Conservation (phyloP, 202 grass and related monocot species). For the Musa balbisiana region DNA sequence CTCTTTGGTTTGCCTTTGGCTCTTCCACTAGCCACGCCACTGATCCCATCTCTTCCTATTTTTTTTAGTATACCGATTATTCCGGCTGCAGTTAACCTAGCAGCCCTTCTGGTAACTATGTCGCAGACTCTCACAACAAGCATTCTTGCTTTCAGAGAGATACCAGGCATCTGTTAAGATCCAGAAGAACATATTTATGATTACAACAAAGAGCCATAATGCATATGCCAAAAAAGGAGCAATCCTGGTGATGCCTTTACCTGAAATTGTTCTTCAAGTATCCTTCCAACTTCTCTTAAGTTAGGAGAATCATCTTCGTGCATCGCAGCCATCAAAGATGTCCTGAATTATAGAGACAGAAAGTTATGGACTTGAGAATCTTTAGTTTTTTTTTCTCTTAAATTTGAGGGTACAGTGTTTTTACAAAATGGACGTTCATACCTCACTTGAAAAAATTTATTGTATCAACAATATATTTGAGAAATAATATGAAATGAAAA, state of each 20-base stretch:
- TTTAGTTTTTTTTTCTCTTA: not conserved
- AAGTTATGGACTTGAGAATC: not conserved
- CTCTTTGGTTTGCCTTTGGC: conserved; percentile 31
- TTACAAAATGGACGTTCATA: not conserved
- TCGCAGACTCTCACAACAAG: conserved; percentile 66
- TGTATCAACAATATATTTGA: not conserved
- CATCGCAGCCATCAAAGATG: conserved; percentile 65
- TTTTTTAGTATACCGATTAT: conserved; percentile 84
- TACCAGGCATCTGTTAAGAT: conserved; percentile 43
- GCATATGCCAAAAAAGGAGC: not conserved
- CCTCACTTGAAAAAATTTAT: not conserved
- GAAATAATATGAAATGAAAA: not conserved
- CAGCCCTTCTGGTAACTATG: conserved; percentile 60
- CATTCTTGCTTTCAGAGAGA: conserved; percentile 64
- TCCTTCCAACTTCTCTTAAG: conserved; percentile 68
- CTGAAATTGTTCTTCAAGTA: conserved; percentile 56
- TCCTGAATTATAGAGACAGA: conserved; percentile 28
- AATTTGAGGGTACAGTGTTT: not conserved
- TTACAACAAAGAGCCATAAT: not conserved
- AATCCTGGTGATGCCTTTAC: conserved; percentile 11
- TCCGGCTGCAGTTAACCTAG: conserved; percentile 65
- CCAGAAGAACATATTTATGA: not conserved
- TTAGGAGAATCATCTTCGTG: conserved; percentile 71
- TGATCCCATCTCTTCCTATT: conserved; percentile 61
- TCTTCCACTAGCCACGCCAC: conserved; percentile 35